Conservation (phyloP, 345 rosid genomes). For the Ceriops zippeliana region DNA sequence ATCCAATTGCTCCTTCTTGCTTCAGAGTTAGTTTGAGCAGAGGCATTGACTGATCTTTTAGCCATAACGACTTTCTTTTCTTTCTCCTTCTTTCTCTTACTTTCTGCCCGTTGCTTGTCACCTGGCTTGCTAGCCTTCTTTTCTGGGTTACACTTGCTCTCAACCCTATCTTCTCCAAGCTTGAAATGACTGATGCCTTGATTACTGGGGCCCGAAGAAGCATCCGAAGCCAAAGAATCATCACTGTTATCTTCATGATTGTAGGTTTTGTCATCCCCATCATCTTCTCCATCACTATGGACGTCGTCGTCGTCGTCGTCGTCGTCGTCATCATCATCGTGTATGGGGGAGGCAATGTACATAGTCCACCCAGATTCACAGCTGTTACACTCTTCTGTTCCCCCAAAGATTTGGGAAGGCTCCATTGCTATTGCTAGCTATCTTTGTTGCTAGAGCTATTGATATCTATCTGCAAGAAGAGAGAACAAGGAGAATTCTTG, state of each 20-base stretch:
- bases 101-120: slow-evolving; percentile 6
- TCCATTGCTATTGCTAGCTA: slow-evolving; percentile 30
- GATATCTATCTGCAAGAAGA: background rate
- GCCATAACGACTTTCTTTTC: slow-evolving; percentile 14
- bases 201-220: slow-evolving; percentile 57
- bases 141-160: background rate
- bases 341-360: slow-evolving; percentile 54
- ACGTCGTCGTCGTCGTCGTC: slow-evolving; percentile 9
- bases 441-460: no score
- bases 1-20: slow-evolving; percentile 34
- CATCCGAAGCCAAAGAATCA: slow-evolving; percentile 74
- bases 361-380: slow-evolving; percentile 75
- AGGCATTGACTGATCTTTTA: slow-evolving; percentile 5
- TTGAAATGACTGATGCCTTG: slow-evolving; percentile 20
- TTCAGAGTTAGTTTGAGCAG: slow-evolving; percentile 32
- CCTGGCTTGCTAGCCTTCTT: slow-evolving; percentile 10
- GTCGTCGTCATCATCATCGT: slow-evolving; percentile 21
- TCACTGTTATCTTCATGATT: slow-evolving; percentile 17
- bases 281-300: slow-evolving; percentile 3
- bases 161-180: slow-evolving; percentile 1
- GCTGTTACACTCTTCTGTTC: slow-evolving; percentile 49
- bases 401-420: slow-evolving; percentile 42
- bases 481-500: background rate
- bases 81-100: slow-evolving; percentile 15
- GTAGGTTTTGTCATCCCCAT: slow-evolving; percentile 13